Conservation (phyloP, 805 yeast genomes). For the Torulaspora quercuum region DNA sequence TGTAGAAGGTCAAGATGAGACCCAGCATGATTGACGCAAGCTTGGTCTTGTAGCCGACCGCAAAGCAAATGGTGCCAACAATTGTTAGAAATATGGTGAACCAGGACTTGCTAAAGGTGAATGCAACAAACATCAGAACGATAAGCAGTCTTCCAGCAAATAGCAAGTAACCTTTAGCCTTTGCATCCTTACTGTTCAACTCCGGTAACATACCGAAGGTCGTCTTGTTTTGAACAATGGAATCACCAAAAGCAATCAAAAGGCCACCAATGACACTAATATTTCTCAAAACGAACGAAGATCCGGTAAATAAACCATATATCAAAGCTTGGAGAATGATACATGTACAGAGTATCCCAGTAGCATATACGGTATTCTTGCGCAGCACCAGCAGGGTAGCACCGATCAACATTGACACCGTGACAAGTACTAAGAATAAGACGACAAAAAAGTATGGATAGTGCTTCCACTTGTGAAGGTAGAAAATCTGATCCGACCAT, state of each 20-base stretch:
- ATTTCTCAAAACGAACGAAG: slow-evolving; percentile 79
- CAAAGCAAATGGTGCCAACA: slow-evolving; percentile 72
- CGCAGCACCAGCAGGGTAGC: slow-evolving; percentile 69
- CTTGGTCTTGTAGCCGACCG: slow-evolving; percentile 90
- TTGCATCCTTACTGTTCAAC: slow-evolving; percentile 60
- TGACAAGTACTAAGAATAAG: slow-evolving; percentile 61
- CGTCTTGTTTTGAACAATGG: slow-evolving; percentile 71
- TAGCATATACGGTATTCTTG: slow-evolving; percentile 65
- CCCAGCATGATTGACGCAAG: slow-evolving; percentile 73
- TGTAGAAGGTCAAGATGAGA: slow-evolving; percentile 67
- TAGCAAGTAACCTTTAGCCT: slow-evolving; percentile 68
- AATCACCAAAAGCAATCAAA: slow-evolving; percentile 79
- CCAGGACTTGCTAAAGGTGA: slow-evolving; percentile 74
- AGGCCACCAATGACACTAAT: slow-evolving; percentile 90
- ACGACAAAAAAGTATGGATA: slow-evolving; percentile 73
- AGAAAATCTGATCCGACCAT: slow-evolving; percentile 89
- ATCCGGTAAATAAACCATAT: slow-evolving; percentile 81
- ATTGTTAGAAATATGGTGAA: slow-evolving; percentile 60
- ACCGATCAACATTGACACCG: slow-evolving; percentile 66
- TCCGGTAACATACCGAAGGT: slow-evolving; percentile 45
- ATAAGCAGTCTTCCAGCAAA: slow-evolving; percentile 86
- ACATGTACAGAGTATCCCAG: slow-evolving; percentile 63
- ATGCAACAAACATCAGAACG: slow-evolving; percentile 79
- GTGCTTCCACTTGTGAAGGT: slow-evolving; percentile 74
- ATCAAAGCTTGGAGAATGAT: slow-evolving; percentile 80